Evolutionary conservation across 345 rosid species (phyloP), one percentile per base, ranked within the genome.

Genomic region (Theobroma cacao): DNA sequence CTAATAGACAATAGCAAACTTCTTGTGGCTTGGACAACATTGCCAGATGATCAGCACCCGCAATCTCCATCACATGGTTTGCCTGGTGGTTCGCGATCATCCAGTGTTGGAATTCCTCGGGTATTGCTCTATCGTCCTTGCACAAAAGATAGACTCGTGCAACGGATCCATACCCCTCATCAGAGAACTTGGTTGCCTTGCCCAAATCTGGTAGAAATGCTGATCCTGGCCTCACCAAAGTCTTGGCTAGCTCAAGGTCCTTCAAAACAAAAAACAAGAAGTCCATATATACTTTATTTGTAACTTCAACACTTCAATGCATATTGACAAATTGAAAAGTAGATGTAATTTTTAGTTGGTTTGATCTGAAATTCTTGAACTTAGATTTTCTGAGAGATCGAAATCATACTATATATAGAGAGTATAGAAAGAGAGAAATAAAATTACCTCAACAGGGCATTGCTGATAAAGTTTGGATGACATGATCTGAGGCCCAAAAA

Each of bases 201-300:
- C 79, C 41, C 30, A 86, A 75, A 61, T 86, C 80, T 5, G 74
- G 41, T 0, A 80, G 0, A 20, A 78, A 82, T 18, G 80, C 26
- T 0, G 87, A 80, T 26, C 80, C 78, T 9, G 85, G 82, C 62
- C 89, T 82, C 9, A 36, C 7, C 18, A 84, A 36, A 30, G 68
- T n/a, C 81, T 82, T 86, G 2, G 74, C 83, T 9, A 84, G 79
- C 40, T 86, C 87, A 17, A 82, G 38, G 72, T 84, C 87, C 87
- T 86, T 38, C 48, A 70, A 38, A 30, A 13, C 15, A 22, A 17
- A 26, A 26, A 24, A 10, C 6, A 61, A 26, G 1, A 61, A 11
- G 34, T 58, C n/a, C n/a, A n/a, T n/a, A n/a, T n/a, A n/a, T n/a
- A n/a, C n/a, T n/a, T n/a, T n/a, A n/a, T n/a, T n/a, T n/a, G n/a